These are phyloP conservation scores for Bimuria novae-zelandiae DNA, from an alignment of 2,329 filamentous ascomycete species.

Conservation along the genomic window DNA sequence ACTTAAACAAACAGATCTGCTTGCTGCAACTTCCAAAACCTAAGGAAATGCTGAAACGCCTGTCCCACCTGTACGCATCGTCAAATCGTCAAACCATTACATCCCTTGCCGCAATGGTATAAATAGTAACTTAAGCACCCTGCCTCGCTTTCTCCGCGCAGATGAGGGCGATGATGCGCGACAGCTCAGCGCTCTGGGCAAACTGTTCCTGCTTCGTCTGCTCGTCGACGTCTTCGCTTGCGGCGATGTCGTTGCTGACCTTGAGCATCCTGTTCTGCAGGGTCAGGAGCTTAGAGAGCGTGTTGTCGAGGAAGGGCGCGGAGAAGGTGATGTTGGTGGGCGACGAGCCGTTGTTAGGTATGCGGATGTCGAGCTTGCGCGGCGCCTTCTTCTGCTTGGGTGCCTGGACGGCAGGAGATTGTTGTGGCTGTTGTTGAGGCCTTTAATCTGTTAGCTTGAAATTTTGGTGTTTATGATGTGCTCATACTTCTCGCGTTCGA, in stretches of 20 bases:
- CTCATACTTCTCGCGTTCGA: slow-evolving; percentile 49
- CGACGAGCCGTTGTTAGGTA: slow-evolving; percentile 43
- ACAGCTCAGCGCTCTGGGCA: slow-evolving; percentile 54
- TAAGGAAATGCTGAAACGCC: neutral
- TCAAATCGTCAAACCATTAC: neutral
- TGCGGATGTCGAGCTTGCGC: slow-evolving; percentile 56
- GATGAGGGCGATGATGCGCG: slow-evolving; percentile 56
- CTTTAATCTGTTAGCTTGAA: no score
- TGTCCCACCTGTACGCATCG: neutral
- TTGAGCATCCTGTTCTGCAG: slow-evolving; percentile 57
- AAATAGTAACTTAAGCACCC: slow-evolving; percentile 38
- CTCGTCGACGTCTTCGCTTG: slow-evolving; percentile 52
- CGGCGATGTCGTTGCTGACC: slow-evolving; percentile 53
- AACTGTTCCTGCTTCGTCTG: slow-evolving; percentile 56
- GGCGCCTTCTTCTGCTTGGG: slow-evolving; percentile 48
- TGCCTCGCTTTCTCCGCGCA: slow-evolving; percentile 59
- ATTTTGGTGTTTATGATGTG: no score
- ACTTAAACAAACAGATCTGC: no score
- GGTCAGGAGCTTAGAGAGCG: slow-evolving; percentile 54
- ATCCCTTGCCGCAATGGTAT: neutral
- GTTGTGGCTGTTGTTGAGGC: no score
- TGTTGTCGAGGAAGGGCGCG: slow-evolving; percentile 59
- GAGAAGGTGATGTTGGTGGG: slow-evolving; percentile 53
- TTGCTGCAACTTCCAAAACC: no score
- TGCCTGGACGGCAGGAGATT: slow-evolving; percentile 26